Conservation (phyloP, 2,329 filamentous ascomycete species). For the Fusarium phyllophilum region DNA sequence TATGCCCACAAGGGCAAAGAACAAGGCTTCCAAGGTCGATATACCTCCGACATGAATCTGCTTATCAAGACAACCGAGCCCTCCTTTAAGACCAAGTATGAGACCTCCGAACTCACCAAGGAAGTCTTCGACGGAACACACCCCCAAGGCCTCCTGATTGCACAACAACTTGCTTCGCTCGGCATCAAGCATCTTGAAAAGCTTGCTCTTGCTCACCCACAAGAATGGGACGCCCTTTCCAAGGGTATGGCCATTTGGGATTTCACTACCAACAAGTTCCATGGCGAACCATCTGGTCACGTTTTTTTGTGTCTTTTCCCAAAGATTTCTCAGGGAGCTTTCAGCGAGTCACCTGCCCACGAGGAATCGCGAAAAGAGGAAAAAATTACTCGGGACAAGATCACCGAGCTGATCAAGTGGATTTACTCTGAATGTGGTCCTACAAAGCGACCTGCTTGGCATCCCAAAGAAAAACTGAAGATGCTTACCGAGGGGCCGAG, state of each 20-base stretch:
- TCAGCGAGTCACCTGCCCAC: background rate
- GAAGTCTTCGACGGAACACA: conserved; percentile 13
- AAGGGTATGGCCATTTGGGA: conserved; percentile 45
- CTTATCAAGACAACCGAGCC: background rate
- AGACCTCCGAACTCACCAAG: background rate
- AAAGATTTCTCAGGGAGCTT: conserved; percentile 28
- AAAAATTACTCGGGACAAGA: background rate
- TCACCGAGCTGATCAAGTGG: background rate
- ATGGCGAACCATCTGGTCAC: conserved; percentile 25
- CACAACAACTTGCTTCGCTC: conserved; percentile 19
- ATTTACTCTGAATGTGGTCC: background rate
- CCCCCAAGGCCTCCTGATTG: conserved; percentile 19
- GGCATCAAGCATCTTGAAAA: conserved; percentile 40
- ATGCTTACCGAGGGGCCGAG: background rate
- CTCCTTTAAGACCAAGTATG: background rate
- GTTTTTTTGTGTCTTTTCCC: conserved; percentile 44
- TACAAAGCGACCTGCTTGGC: background rate
- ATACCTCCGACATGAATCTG: background rate
- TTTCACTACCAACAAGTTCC: conserved; percentile 30
- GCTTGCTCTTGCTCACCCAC: conserved; percentile 35
- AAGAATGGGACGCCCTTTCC: conserved; percentile 39
- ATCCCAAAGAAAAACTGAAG: background rate
- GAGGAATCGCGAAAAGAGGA: background rate
- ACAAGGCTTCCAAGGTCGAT: background rate
- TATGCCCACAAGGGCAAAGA: background rate